Base-by-base conservation (phyloP, 2,329 filamentous ascomycete species). In the Sclerotinia spermophila region DNA sequence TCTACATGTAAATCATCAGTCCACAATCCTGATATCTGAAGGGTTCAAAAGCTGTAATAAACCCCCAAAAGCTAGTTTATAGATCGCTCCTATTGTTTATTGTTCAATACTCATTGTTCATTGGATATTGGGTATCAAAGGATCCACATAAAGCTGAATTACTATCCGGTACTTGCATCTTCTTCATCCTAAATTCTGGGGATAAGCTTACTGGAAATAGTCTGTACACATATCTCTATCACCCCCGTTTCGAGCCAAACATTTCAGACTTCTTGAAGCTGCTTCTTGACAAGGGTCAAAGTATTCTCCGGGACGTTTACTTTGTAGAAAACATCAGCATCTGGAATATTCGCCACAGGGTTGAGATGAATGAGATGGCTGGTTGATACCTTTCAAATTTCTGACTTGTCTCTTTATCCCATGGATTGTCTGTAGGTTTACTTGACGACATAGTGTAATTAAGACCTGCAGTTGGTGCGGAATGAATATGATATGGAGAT, bases 231-330 rank as follows among this genome's bases (percentile, higher is more conserved):
- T 92, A n/a, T 90, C 84, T 75, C 90, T 87, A 79, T 98, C 93
- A 21, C 92, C 94, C 33, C 87, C 90, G 80, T 99, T 99, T 33
- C 96, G 88, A 79, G 94, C 90, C 78, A 99, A 83, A 78, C 96
- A 99, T 80, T 89, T 90, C 76, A 97, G 90, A 81, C 94, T 97
- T 78, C 87, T 87, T 75, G 91, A 85, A 11, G 96, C 95, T 7
- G 93, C 93, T 77, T 97, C 95, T 80, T 98, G 95, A 81, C 96
- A 99, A 2, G 96, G 96, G 78, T 99, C 96, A 80, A 92, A 93
- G 82, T 91, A 98, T 80, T 97, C 90, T 84, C 94, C 97, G 78
- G 90, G 88, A 69, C 86, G 86, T 85, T 98, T 98, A 76, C 95
- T 97, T 77, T 72, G 33, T 19, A 6, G 21, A 13, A 44, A 19